These are phyloP conservation scores for Ammopiptanthus mongolicus DNA, from an alignment of 306 rosid species.

Conservation along the genomic window DNA sequence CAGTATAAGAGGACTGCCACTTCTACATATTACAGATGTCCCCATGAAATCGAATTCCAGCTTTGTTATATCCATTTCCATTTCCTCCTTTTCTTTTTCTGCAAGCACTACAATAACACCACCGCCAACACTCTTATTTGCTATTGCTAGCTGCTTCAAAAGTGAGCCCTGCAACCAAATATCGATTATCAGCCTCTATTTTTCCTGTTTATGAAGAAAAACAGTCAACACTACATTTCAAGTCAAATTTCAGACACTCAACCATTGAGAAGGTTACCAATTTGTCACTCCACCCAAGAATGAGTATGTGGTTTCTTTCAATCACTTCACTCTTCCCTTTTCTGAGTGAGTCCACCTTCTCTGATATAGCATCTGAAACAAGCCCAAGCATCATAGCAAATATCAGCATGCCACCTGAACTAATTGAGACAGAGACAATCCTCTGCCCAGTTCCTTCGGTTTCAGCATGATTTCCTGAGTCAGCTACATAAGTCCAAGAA, in stretches of 20 bases:
- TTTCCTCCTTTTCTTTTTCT: conserved; percentile 97
- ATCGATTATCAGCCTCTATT: conserved; percentile 10
- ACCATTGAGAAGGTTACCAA: conserved; percentile 50
- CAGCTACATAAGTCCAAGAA: conserved; percentile 96
- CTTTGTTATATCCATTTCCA: conserved; percentile 94
- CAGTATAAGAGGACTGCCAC: conserved; percentile 96
- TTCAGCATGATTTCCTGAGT: conserved; percentile 96
- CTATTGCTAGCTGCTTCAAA: conserved; percentile 91
- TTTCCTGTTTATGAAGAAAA: conserved; percentile 12
- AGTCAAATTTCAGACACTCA: neutral
- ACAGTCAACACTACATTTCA: neutral
- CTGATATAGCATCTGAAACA: conserved; percentile 94
- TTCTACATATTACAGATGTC: conserved; percentile 90
- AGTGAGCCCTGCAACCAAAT: conserved; percentile 77
- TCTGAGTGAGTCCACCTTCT: conserved; percentile 93
- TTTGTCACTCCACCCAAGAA: conserved; percentile 99
- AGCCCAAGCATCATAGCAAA: conserved; percentile 99
- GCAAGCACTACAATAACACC: conserved; percentile 96
- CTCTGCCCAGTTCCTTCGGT: conserved; percentile 91
- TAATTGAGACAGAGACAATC: conserved; percentile 93
- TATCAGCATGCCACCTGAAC: conserved; percentile 96
- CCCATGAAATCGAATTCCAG: conserved; percentile 98
- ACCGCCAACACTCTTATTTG: conserved; percentile 92
- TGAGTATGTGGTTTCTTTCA: conserved; percentile 88
- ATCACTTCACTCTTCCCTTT: conserved; percentile 99